Evolutionary conservation across 177 flowering plant species (phyloP).

Genomic region (Vitis hybrid): DNA sequence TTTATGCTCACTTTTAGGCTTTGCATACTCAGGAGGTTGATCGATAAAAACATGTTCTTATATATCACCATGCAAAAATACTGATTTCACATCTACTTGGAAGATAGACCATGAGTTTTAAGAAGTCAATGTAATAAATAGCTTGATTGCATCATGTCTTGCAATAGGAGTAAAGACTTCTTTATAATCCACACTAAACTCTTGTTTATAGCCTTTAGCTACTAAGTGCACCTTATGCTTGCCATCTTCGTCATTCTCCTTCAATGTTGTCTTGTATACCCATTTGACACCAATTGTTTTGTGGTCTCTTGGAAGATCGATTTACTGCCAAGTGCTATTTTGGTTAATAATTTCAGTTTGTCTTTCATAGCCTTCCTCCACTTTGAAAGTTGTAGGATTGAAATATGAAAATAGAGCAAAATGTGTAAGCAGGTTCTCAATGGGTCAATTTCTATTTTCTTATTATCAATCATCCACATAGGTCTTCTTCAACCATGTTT

Average conservation of each 20-base stretch:
- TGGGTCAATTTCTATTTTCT: no score
- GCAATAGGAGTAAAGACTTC: background rate
- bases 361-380: background rate
- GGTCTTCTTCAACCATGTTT: no score
- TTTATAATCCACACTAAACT: background rate
- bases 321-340: background rate
- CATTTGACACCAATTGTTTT: constrained; percentile 1
- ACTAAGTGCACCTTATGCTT: background rate
- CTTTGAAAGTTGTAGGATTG: background rate
- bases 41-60: no score
- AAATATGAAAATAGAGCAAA: background rate
- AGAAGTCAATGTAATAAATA: no score
- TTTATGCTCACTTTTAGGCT: background rate
- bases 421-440: background rate
- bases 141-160: no score
- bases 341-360: background rate
- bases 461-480: no score
- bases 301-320: background rate
- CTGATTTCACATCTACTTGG: no score
- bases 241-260: background rate
- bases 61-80: no score
- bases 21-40: background rate
- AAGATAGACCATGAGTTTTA: no score
- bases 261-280: background rate
- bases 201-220: constrained; percentile 5